Conservation (phyloP, 106 monocot genomes). For the Hemerocallis citrina region DNA sequence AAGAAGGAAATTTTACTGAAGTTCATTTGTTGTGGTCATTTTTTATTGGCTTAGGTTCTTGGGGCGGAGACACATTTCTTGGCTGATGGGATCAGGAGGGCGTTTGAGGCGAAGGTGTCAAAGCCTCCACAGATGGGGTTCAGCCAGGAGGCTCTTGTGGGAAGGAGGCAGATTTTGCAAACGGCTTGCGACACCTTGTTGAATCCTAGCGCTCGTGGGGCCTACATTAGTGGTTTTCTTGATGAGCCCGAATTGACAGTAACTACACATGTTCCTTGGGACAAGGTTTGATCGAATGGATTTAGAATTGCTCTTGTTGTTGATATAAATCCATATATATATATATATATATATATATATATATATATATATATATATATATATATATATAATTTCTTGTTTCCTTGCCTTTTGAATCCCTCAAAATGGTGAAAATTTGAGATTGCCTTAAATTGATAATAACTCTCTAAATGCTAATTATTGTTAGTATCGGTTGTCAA, state of each 20-base stretch:
- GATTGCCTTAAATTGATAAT: background rate
- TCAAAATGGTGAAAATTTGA: too few species aligned
- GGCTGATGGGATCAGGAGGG: constrained; percentile 66
- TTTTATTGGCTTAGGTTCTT: constrained; percentile 37
- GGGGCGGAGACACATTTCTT: constrained; percentile 90
- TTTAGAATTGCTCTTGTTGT: too few species aligned
- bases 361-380: too few species aligned
- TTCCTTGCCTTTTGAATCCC: too few species aligned
- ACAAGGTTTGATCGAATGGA: constrained; percentile 55
- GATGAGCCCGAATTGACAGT: constrained; percentile 45
- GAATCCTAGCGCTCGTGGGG: constrained; percentile 31
- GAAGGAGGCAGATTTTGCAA: constrained; percentile 76
- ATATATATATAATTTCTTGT: too few species aligned
- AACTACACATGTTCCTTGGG: constrained; percentile 57
- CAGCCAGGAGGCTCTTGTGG: constrained; percentile 72
- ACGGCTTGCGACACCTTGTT: constrained; percentile 66
- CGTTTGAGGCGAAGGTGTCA: constrained; percentile 63
- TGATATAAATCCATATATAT: too few species aligned
- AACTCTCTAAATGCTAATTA: background rate
- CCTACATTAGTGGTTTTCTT: constrained; percentile 53
- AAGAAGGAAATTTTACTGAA: background rate
- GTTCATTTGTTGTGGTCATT: too few species aligned
- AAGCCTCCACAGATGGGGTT: constrained; percentile 62
- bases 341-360: too few species aligned
- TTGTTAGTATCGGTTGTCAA: background rate